These are phyloP conservation scores for Grigorovia transvaalensis DNA, from an alignment of 805 yeast species.

Conservation along the genomic window DNA sequence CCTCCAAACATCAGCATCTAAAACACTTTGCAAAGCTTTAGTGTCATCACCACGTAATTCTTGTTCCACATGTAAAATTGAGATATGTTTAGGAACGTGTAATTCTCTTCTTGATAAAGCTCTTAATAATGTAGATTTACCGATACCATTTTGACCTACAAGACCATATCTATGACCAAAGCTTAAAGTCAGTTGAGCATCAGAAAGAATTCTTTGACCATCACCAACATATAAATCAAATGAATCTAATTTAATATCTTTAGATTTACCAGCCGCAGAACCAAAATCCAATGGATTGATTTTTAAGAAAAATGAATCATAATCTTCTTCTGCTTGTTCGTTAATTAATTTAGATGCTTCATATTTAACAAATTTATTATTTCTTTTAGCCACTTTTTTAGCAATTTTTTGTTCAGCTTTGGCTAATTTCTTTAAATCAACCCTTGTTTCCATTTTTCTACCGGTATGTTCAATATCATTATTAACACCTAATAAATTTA, in stretches of 20 bases:
- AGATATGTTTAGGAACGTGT: conserved; percentile 88
- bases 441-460: conserved; percentile 84
- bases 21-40: conserved; percentile 83
- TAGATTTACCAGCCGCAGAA: conserved; percentile 88
- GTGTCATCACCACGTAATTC: conserved; percentile 92
- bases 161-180: conserved; percentile 94
- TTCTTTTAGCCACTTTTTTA: conserved; percentile 84
- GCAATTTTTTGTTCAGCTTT: conserved; percentile 97
- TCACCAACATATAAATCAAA: conserved; percentile 94
- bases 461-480: conserved; percentile 92
- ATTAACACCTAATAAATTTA: conserved; percentile 67
- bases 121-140: conserved; percentile 87
- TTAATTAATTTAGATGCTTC: conserved; percentile 87
- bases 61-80: conserved; percentile 95
- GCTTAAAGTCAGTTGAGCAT: conserved; percentile 76
- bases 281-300: conserved; percentile 93
- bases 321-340: conserved; percentile 57
- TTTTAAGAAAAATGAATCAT: conserved; percentile 89
- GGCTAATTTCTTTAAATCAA: conserved; percentile 91
- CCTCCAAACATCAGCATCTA: conserved; percentile 99
- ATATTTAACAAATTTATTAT: conserved; percentile 72
- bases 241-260: conserved; percentile 86
- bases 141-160: conserved; percentile 99
- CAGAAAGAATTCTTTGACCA: conserved; percentile 84
- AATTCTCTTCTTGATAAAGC: conserved; percentile 92